A percentile compares a stretch with the other conserved stretches of the same genome.
Conservation (phyloP, 495 filamentous ascomycete species). For the Hyaloscypha variabilis region DNA sequence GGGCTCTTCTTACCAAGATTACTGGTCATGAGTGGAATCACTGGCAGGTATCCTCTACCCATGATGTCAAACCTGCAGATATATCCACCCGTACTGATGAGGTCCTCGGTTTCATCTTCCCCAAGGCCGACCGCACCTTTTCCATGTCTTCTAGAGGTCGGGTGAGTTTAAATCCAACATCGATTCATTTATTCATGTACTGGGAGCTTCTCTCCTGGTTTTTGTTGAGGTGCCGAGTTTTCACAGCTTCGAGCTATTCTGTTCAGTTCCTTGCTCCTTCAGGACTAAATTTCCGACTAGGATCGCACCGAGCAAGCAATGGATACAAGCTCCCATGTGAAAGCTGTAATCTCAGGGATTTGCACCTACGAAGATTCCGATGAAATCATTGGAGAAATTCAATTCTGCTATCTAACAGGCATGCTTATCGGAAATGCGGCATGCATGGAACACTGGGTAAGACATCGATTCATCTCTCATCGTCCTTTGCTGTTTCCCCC, state of each 20-base stretch:
- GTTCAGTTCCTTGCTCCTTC: too few relatives aligned
- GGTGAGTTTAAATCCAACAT: not conserved
- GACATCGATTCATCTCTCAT: constrained; percentile 60
- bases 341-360: constrained; percentile 37
- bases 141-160: constrained; percentile 67
- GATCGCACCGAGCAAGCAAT: constrained; percentile 72
- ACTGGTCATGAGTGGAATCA: constrained; percentile 44
- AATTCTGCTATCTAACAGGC: constrained; percentile 82
- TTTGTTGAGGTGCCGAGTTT: too few relatives aligned
- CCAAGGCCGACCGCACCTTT: constrained; percentile 63
- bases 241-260: too few relatives aligned
- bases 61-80: constrained; percentile 40
- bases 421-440: constrained; percentile 82
- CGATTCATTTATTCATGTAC: too few relatives aligned
- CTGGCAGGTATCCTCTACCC: constrained; percentile 55
- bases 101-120: constrained; percentile 56
- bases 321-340: constrained; percentile 47
- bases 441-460: constrained; percentile 80
- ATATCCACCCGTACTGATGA: constrained; percentile 27
- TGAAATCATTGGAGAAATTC: constrained; percentile 81
- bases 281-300: too few relatives aligned
- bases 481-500: constrained; percentile 10
- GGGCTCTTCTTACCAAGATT: constrained; percentile 47
- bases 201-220: too few relatives aligned
- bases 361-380: constrained; percentile 41